Conservation (phyloP, 495 filamentous ascomycete genomes). For the Penicillium paxilli region DNA sequence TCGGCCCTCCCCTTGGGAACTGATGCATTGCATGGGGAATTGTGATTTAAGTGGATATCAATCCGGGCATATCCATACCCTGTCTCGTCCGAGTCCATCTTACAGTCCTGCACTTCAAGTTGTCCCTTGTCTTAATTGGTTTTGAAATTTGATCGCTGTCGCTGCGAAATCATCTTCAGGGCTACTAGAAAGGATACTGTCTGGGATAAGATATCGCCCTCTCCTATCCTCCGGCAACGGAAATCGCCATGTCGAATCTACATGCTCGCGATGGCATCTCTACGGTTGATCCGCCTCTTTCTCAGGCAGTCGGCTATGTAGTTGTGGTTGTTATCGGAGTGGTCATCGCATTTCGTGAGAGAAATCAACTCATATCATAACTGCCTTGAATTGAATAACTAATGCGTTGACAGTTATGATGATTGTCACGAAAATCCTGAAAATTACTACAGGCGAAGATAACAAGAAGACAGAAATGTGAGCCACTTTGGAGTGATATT, state of each 20-base stretch:
- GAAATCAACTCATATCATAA: too few species aligned
- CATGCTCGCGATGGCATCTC: constrained; percentile 18
- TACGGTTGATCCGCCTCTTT: constrained; percentile 32
- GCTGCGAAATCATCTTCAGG: too few species aligned
- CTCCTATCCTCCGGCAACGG: not conserved
- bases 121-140: too few species aligned
- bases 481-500: not conserved
- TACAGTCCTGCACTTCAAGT: too few species aligned
- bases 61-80: not conserved
- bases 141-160: too few species aligned
- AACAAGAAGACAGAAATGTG: constrained; percentile 46
- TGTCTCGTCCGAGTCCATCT: too few species aligned
- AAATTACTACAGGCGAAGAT: constrained; percentile 38
- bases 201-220: too few species aligned
- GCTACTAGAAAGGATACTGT: too few species aligned
- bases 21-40: not conserved
- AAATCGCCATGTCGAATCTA: constrained; percentile 14
- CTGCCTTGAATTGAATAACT: not conserved
- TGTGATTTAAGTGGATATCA: constrained; percentile 6
- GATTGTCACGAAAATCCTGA: constrained; percentile 31
- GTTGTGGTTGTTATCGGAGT: constrained; percentile 34
- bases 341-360: constrained; percentile 30
- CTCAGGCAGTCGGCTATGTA: constrained; percentile 39
- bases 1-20: constrained; percentile 1
- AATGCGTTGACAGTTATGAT: constrained; percentile 32